Evolutionary conservation across 2,329 filamentous ascomycete species (phyloP).

Genomic region (Colletotrichum noveboracense): DNA sequence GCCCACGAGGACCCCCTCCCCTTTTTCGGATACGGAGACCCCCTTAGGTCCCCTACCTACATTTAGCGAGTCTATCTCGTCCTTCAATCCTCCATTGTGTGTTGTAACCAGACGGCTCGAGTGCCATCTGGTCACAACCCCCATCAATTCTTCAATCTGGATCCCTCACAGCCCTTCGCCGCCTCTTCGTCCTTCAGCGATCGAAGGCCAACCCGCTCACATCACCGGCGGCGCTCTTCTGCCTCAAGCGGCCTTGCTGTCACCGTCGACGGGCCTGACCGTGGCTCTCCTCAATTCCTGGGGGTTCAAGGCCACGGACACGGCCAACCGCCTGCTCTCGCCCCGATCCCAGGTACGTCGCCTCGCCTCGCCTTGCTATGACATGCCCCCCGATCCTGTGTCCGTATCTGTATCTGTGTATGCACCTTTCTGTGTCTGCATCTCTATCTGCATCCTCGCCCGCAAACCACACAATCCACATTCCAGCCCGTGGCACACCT

Average conservation of each 20-base stretch:
- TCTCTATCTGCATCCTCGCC: constrained; percentile 2
- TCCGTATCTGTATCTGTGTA: neutral
- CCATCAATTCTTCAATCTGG: constrained; percentile 22
- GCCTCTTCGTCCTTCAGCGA: constrained; percentile 30
- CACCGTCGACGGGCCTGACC: constrained; percentile 33
- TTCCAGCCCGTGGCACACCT: neutral
- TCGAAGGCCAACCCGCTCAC: constrained; percentile 28
- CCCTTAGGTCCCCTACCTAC: constrained; percentile 1
- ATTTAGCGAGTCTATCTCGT: constrained; percentile 14
- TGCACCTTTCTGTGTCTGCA: neutral
- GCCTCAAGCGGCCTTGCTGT: constrained; percentile 34
- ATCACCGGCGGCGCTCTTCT: constrained; percentile 35
- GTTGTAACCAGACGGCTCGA: constrained; percentile 23
- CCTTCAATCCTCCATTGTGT: neutral
- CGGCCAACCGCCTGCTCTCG: constrained; percentile 47
- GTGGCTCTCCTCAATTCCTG: constrained; percentile 38
- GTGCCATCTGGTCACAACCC: constrained; percentile 25
- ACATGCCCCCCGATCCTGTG: neutral
- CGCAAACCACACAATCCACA: neutral
- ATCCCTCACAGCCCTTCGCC: constrained; percentile 19
- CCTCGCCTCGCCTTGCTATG: neutral
- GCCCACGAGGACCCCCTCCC: constrained; percentile 10
- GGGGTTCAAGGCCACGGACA: constrained; percentile 45
- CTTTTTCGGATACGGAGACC: constrained; percentile 18
- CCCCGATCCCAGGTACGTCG: constrained; percentile 62